These are phyloP conservation scores for Licmophora abbreviata DNA, from an alignment of 108 stramenopile species.

Conservation along the genomic window DNA sequence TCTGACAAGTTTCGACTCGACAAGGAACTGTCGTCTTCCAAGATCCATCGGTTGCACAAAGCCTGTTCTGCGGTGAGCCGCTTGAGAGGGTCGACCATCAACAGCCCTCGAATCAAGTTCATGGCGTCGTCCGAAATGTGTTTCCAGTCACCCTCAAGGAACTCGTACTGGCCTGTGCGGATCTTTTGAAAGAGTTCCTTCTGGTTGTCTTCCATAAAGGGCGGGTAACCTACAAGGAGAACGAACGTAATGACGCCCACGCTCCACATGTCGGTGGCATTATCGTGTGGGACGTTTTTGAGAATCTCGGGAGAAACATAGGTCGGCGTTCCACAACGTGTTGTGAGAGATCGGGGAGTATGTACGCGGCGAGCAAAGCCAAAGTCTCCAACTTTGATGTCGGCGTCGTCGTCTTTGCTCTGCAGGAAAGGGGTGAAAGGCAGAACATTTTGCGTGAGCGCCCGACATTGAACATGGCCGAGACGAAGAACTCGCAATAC, in stretches of 20 bases:
- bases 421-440: slow-evolving; percentile 9
- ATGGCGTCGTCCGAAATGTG: slow-evolving; percentile 35
- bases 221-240: slow-evolving; percentile 77
- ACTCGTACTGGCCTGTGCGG: slow-evolving; percentile 29
- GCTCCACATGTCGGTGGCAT: slow-evolving; percentile 90
- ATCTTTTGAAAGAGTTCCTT: slow-evolving; percentile 38
- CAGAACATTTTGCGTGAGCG: neutral
- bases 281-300: slow-evolving; percentile 57
- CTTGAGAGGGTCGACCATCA: slow-evolving; percentile 36
- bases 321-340: slow-evolving; percentile 77
- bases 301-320: slow-evolving; percentile 59
- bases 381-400: slow-evolving; percentile 93
- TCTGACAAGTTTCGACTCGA: neutral
- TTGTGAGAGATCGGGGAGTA: slow-evolving; percentile 67
- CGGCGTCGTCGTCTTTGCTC: slow-evolving; percentile 49
- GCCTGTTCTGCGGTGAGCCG: slow-evolving; percentile 56
- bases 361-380: slow-evolving; percentile 83
- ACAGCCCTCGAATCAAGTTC: slow-evolving; percentile 34
- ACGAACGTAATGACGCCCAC: slow-evolving; percentile 90
- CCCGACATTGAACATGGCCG: neutral
- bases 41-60: slow-evolving; percentile 25
- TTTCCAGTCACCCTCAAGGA: slow-evolving; percentile 21
- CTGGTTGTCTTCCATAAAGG: slow-evolving; percentile 39
- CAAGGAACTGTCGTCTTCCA: neutral
- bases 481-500: neutral